phyloP scores from a whole-genome alignment of 2,329 filamentous ascomycete genomes.

The Lachnellula suecica region DNA sequence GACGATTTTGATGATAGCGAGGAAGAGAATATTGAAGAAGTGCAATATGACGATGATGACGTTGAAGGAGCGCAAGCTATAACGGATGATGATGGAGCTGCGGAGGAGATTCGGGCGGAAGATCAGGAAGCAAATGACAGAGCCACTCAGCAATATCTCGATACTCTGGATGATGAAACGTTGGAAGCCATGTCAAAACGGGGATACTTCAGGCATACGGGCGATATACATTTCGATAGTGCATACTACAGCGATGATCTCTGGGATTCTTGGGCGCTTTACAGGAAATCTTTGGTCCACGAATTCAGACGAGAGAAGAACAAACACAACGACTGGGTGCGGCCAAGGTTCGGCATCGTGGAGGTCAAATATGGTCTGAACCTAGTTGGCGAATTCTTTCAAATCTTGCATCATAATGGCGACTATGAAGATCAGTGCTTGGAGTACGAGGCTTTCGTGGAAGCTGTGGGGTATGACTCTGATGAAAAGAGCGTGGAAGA shows the following conservation, averaged over 20 bases:
- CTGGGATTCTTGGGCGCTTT: neutral
- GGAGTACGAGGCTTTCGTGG: too few relatives aligned
- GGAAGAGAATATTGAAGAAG: neutral
- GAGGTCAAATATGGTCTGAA: conserved; percentile 5
- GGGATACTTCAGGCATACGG: conserved; percentile 8
- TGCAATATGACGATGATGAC: neutral
- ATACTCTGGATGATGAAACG: neutral
- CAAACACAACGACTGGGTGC: conserved; percentile 2
- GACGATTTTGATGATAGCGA: conserved; percentile 1
- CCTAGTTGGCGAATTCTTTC: neutral
- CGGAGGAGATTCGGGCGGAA: neutral
- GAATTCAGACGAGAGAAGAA: conserved; percentile 1
- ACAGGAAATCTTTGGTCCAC: neutral
- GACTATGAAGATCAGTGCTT: conserved; percentile 1
- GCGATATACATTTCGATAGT: conserved; percentile 14
- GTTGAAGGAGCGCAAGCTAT: too few relatives aligned
- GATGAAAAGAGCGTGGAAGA: too few relatives aligned
- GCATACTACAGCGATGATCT: neutral
- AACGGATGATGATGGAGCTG: neutral
- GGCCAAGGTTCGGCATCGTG: conserved; percentile 12
- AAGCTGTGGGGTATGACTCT: too few relatives aligned
- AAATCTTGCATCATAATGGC: conserved; percentile 2
- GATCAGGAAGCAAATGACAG: neutral
- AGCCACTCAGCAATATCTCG: neutral
- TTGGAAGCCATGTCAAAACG: neutral